Evolutionary conservation across 768 basidiomycete species (phyloP).

Genomic region (Trametes maxima): DNA sequence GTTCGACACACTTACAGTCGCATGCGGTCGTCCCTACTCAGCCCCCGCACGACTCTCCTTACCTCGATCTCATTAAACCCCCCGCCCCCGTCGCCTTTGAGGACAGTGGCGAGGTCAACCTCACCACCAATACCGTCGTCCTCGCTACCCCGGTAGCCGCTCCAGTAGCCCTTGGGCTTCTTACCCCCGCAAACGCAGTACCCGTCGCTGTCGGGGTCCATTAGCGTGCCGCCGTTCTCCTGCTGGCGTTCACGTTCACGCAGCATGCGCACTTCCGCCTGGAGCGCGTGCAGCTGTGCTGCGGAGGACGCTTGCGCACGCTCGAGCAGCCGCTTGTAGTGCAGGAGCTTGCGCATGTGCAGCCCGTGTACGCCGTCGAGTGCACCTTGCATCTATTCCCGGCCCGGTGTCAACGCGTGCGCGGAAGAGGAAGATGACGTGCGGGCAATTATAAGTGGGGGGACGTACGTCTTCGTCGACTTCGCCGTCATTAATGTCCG

Average conservation of each 20-base stretch:
- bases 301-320: slow-evolving; percentile 78
- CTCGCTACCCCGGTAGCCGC: slow-evolving; percentile 58
- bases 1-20: slow-evolving; percentile 60
- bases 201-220: slow-evolving; percentile 30
- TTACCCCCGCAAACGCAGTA: slow-evolving; percentile 61
- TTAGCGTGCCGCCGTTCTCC: slow-evolving; percentile 28
- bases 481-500: slow-evolving; percentile 67
- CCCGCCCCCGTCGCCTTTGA: slow-evolving; percentile 51
- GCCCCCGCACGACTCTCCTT: slow-evolving; percentile 58
- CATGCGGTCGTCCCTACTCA: slow-evolving; percentile 72
- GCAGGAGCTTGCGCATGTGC: slow-evolving; percentile 59
- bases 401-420: background rate
- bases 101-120: slow-evolving; percentile 51
- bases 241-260: slow-evolving; percentile 45
- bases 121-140: slow-evolving; percentile 50
- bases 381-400: slow-evolving; percentile 45
- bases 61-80: slow-evolving; percentile 73
- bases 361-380: slow-evolving; percentile 43
- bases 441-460: background rate
- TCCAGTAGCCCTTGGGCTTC: slow-evolving; percentile 70
- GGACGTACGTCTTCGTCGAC: slow-evolving; percentile 69
- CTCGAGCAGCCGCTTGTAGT: slow-evolving; percentile 80
- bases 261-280: slow-evolving; percentile 75
- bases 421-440: background rate
- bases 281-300: slow-evolving; percentile 82